Conservation (phyloP, 192 early-diverging fungal species). For the Paraglomus brasilianum region DNA sequence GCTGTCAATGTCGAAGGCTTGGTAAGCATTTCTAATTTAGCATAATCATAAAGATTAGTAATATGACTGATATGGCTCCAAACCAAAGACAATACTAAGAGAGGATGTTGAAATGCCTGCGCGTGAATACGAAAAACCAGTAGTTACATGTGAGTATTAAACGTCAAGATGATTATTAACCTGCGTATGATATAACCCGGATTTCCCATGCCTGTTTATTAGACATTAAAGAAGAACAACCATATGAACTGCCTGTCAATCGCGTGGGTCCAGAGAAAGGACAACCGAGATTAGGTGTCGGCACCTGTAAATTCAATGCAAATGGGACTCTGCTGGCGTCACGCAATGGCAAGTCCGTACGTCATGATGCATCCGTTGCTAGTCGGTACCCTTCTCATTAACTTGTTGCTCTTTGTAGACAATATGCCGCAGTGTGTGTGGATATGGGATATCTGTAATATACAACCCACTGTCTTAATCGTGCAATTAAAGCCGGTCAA, state of each 20-base stretch:
- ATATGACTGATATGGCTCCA: background rate
- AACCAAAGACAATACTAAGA: background rate
- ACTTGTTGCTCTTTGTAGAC: constrained; percentile 46
- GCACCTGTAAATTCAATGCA: constrained; percentile 62
- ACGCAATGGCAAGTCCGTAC: constrained; percentile 60
- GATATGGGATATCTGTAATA: constrained; percentile 65
- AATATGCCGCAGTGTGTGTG: constrained; percentile 73
- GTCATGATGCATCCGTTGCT: background rate
- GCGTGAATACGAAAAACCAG: background rate
- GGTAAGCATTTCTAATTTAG: constrained; percentile 31
- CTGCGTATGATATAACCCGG: background rate
- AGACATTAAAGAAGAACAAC: constrained; percentile 60
- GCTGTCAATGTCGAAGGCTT: constrained; percentile 34
- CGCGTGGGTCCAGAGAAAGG: constrained; percentile 67
- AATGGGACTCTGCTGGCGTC: constrained; percentile 59
- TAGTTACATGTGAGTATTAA: background rate
- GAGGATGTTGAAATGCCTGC: background rate
- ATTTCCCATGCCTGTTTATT: background rate
- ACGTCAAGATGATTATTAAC: constrained; percentile 11
- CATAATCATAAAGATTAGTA: background rate
- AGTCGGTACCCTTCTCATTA: background rate
- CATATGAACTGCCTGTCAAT: constrained; percentile 51
- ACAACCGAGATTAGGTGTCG: constrained; percentile 73
- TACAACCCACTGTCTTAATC: constrained; percentile 54
- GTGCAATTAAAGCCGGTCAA: constrained; percentile 59